Base-by-base conservation (phyloP, 1,284 basidiomycete genomes). In the Moesziomyces globuligerus region DNA sequence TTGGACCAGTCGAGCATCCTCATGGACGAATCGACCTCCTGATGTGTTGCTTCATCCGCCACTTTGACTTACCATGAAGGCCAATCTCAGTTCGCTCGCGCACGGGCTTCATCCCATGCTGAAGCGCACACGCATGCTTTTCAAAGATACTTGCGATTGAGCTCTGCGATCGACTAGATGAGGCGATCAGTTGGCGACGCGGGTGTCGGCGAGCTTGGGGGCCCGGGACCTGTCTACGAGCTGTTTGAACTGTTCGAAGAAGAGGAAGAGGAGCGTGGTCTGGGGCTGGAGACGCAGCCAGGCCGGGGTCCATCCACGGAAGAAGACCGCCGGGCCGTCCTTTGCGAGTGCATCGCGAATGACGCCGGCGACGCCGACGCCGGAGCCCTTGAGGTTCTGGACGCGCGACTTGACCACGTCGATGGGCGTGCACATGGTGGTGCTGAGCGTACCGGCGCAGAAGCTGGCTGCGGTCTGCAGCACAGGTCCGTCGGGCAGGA, bases 241-340 rank as follows among this genome's bases (percentile, higher is more conserved):
- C 15, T 26, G 23, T 25, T 76, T 73, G 26, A 81, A 71, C 64
- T 79, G 75, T 42, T 81, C 80, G 24, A 81, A 72, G 43, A 78
- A 76, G 29, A 79, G 53, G 28, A 81, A 76, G 41, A 80, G 53
- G 41, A 81, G 54, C 18, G 79, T 77, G n/a, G 80, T 81, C 53
- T 81, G 74, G 0, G 80, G 80, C 42, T 74, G 65, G 28, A 81
- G 55, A 8, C 80, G 57, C 32, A 82, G 83, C 85, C 85, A 86
- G 0, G 85, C 85, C 3, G 86, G 86, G 11, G 85, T 83, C 86
- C 86, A 87, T 11, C 86, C 86, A 51, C 85, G 84, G 81, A 87
- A 86, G 40, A 87, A 76, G 80, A 86, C 86, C n/a, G 79, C 70
- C 7, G 84, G 82, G 1, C 86, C 85, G 56, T 84, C 82, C 23